Percentiles rank a stretch among this genome's conserved stretches.
Evolutionary conservation across 1,284 basidiomycete species (phyloP).

Genomic region (Fomitiporia mediterranea): DNA sequence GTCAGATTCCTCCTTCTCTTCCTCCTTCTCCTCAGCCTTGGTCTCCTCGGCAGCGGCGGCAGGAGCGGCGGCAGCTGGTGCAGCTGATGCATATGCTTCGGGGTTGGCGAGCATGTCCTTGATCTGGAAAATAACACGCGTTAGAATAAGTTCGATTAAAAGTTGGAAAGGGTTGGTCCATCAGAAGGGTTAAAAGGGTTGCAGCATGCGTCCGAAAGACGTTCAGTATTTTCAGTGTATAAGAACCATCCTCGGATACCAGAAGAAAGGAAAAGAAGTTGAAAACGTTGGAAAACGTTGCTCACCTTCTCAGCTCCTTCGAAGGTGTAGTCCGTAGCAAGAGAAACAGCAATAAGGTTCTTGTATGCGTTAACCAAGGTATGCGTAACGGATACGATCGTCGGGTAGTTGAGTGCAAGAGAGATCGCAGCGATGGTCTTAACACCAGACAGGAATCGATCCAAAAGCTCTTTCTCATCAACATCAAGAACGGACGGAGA

Average conservation of each 20-base stretch:
- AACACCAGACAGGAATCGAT: conserved; percentile 89
- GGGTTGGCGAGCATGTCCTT: conserved; percentile 98
- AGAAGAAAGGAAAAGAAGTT: conserved; percentile 26
- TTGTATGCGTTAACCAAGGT: conserved; percentile 99
- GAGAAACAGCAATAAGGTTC: conserved; percentile 89
- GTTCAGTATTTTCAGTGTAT: conserved; percentile 85
- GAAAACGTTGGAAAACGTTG: no score
- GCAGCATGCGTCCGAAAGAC: conserved; percentile 43
- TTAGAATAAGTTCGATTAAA: conserved; percentile 19
- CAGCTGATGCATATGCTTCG: conserved; percentile 73
- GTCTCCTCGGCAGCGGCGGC: conserved; percentile 42
- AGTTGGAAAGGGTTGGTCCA: conserved; percentile 26
- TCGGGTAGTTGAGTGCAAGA: conserved; percentile 93
- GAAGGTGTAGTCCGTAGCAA: conserved; percentile 94
- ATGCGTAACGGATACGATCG: conserved; percentile 90
- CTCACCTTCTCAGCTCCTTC: conserved; percentile 92
- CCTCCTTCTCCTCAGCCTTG: conserved; percentile 64
- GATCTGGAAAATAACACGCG: conserved; percentile 46
- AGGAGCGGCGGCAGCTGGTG: conserved; percentile 47
- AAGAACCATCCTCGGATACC: conserved; percentile 24
- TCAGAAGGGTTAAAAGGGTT: conserved; percentile 32
- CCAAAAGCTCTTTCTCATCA: conserved; percentile 85
- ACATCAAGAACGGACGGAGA: conserved; percentile 90
- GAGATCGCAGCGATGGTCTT: conserved; percentile 97
- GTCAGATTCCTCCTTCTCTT: conserved; percentile 76